Percentiles rank a stretch among this genome's conserved stretches.
These are phyloP conservation scores for Aspergillus incahuasiensis DNA, from an alignment of 495 filamentous ascomycete species.

Conservation along the genomic window DNA sequence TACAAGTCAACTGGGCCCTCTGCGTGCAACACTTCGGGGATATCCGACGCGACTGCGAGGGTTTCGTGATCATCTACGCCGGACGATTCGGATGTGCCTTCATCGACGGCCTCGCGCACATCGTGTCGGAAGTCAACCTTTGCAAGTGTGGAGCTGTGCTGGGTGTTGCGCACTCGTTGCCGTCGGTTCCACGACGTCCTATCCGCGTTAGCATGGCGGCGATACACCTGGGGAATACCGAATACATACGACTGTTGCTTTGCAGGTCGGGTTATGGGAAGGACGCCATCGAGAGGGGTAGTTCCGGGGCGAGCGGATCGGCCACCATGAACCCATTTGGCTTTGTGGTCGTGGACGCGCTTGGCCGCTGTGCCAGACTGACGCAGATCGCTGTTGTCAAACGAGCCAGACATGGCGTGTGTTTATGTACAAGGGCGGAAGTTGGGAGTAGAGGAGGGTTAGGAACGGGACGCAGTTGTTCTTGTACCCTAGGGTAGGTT, in stretches of 20 bases:
- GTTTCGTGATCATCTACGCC: slow-evolving; percentile 38
- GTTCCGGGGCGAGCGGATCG: slow-evolving; percentile 12
- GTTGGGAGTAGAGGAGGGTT: not conserved
- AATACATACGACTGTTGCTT: slow-evolving; percentile 21
- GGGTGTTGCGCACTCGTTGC: slow-evolving; percentile 26
- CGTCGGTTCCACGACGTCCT: slow-evolving; percentile 23
- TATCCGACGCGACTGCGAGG: slow-evolving; percentile 31
- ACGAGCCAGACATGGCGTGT: slow-evolving; percentile 15
- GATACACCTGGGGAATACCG: not conserved
- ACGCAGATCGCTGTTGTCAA: slow-evolving; percentile 20
- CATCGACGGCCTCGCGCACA: slow-evolving; percentile 27
- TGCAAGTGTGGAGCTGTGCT: slow-evolving; percentile 26
- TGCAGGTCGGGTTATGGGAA: slow-evolving; percentile 27
- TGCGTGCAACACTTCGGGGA: slow-evolving; percentile 21
- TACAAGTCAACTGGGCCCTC: slow-evolving; percentile 44
- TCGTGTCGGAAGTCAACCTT: slow-evolving; percentile 36
- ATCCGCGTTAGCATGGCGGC: not conserved
- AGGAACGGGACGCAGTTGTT: not conserved
- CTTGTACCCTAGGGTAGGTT: not conserved
- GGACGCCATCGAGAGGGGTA: slow-evolving; percentile 3
- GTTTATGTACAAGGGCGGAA: not conserved
- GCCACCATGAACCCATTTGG: slow-evolving; percentile 51
- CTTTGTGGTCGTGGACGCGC: slow-evolving; percentile 47
- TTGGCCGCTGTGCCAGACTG: slow-evolving; percentile 30
- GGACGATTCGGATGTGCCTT: slow-evolving; percentile 29